Evolutionary conservation across 78 protist species (phyloP), one percentile per base, ranked within the genome.

Genomic region (Dictyostelium capitatum): DNA sequence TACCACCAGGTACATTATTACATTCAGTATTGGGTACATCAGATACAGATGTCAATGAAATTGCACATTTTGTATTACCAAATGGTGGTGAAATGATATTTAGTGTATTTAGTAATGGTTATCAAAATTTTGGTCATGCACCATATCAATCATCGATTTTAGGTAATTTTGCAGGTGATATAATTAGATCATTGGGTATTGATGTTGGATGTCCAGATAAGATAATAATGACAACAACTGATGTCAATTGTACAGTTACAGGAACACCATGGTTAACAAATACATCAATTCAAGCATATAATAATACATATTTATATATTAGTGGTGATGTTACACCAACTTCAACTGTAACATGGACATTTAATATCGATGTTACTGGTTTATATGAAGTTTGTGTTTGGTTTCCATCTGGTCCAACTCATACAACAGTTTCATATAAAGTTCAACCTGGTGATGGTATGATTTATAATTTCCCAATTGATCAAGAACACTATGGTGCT

Each of bases 121-220:
- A 87, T n/a, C 80, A 87, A 51, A 74, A 74, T 28, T 77, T 37
- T 50, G 93, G 93, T 7, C 37, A 87, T 51, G 32, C 83, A 48
- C 93, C 93, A 2, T 87, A 87, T 47, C 93, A 87, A 77, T 75
- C 93, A 50, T 87, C 93, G 2, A 65, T 87, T n/a, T 43, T 87
- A 0, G 93, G 93, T 37, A 77, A 75, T 19, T 87, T 87, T 65
- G 84, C 93, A 3, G 83, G 67, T 12, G 48, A 74, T 25, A 5
- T 87, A 1, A 59, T 87, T 20, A 17, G 30, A 28, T 14, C n/a
- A 2, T 30, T 87, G 37, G 80, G 70, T 20, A 53, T 87, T 7
- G 69, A 64, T 64, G 15, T 19, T 10, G 93, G 93, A 0, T 59
- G 79, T 64, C 93, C 93, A 51, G 37, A 48, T 23, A 23, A 53